Evolutionary conservation across 768 basidiomycete genomes (phyloP), one percentile per base, ranked within the genome.

Genomic region (Mycena alexandri): DNA sequence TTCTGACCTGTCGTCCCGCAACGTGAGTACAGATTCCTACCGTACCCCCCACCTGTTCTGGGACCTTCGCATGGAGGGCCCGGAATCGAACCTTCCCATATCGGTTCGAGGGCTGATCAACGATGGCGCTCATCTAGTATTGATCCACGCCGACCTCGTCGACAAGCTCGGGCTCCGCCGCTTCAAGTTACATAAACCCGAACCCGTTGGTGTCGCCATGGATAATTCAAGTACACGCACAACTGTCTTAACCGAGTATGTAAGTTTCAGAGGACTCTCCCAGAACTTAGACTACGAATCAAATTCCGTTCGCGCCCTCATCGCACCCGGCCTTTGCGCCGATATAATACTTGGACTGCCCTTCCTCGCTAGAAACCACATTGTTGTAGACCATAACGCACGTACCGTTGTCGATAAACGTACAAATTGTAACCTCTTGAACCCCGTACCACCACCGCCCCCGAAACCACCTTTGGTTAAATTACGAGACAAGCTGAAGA

Each of bases 111-210:
- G 66, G 0, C 46, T 79, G 0, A 75, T 80, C 74, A 76, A 81
- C 53, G 51, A 71, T 54, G 78, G 78, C 3, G 75, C 77, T 0
- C 70, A 74, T 41, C 3, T 80, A 54, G 79, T 79, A 59, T 62
- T 83, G 25, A 80, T 81, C 61, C 50, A 73, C 21, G 43, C 72
- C 12, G 61, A 68, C 0, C 41, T 80, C 19, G 76, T 75, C 5
- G 42, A 70, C 0, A 17, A 42, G 5, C 66, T 75, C 5, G 61
- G 56, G 0, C 47, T 77, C 3, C 47, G 46, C 0, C 43, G 24
- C 0, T 21, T 25, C 25, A 5, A 8, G 0, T 54, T 75, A 0
- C 59, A 65, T 7, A 21, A 68, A 24, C 69, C 65, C 17, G 44
- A 22, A 60, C 47, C 44, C 9, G 34, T 60, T 16, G 36, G 33